A percentile compares a stretch with the other conserved stretches of the same genome.
Conservation (phyloP, 805 yeast species). For the Spathaspora boniae region DNA sequence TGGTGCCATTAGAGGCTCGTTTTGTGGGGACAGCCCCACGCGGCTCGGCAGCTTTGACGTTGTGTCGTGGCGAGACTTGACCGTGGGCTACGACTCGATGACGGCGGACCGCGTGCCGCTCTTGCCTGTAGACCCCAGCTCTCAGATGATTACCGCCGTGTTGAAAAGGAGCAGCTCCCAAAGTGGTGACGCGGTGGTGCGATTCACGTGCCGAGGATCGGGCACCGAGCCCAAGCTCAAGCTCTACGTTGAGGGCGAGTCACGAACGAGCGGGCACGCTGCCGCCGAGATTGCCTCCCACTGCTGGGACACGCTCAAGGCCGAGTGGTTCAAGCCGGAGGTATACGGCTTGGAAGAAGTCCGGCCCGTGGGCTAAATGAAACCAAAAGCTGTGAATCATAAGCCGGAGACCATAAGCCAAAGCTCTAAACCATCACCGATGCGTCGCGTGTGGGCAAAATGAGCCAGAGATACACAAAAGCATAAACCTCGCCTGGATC, state of each 20-base stretch:
- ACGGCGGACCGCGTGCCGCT: conserved; percentile 55
- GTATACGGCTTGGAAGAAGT: conserved; percentile 30
- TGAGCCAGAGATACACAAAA: too few species aligned
- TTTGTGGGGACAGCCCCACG: conserved; percentile 37
- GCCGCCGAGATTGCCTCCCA: conserved; percentile 53
- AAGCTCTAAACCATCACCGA: too few species aligned
- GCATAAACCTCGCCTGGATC: too few species aligned
- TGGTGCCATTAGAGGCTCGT: conserved; percentile 40
- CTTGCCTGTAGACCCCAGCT: conserved; percentile 64
- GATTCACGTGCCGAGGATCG: conserved; percentile 88
- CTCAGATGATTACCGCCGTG: conserved; percentile 84
- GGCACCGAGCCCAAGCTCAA: conserved; percentile 97
- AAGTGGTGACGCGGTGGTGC: conserved; percentile 27
- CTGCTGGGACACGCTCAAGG: conserved; percentile 62
- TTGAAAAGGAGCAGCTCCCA: conserved; percentile 22
- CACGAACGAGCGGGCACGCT: conserved; percentile 36
- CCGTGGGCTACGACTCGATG: conserved; percentile 73
- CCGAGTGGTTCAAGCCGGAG: conserved; percentile 70
- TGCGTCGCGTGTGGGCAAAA: too few species aligned
- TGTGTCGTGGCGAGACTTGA: conserved; percentile 75
- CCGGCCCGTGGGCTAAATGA: too few species aligned
- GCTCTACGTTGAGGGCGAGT: conserved; percentile 80
- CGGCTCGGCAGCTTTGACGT: conserved; percentile 58
- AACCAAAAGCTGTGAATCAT: too few species aligned
- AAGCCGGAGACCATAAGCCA: too few species aligned